phyloP scores from a whole-genome alignment of 306 rosid species.

The Hippophae tibetana region DNA sequence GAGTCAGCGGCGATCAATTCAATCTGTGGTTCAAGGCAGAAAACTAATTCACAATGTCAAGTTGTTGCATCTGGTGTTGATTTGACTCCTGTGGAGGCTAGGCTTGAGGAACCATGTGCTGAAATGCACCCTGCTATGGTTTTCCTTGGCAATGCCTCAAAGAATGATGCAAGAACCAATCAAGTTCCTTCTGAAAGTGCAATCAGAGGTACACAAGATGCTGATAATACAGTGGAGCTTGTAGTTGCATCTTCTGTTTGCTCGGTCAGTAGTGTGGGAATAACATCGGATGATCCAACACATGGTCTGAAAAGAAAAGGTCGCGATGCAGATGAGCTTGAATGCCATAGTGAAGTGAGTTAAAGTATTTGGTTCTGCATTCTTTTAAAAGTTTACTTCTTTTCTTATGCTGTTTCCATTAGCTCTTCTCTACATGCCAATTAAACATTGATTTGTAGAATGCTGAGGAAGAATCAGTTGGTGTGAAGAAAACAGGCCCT shows the following conservation, averaged over 20 bases:
- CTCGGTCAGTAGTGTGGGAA: slow-evolving; percentile 55
- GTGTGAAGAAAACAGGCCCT: slow-evolving; percentile 32
- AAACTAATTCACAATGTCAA: slow-evolving; percentile 27
- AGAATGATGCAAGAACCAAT: slow-evolving; percentile 32
- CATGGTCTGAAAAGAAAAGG: slow-evolving; percentile 42
- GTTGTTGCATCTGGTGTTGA: slow-evolving; percentile 36
- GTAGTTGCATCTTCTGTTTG: slow-evolving; percentile 64
- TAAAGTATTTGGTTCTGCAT: slow-evolving; percentile 15
- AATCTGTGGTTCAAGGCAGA: slow-evolving; percentile 29
- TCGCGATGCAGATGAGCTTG: slow-evolving; percentile 66
- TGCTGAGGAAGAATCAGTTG: slow-evolving; percentile 59
- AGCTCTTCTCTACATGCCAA: slow-evolving; percentile 16
- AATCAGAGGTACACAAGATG: slow-evolving; percentile 25
- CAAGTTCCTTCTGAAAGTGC: slow-evolving; percentile 37
- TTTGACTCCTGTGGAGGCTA: slow-evolving; percentile 29
- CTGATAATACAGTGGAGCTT: slow-evolving; percentile 37
- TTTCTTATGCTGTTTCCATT: slow-evolving; percentile 8
- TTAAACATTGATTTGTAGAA: slow-evolving; percentile 43
- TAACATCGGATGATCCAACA: slow-evolving; percentile 36
- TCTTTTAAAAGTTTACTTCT: slow-evolving; percentile 9
- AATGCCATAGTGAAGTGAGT: slow-evolving; percentile 82
- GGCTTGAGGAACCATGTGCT: slow-evolving; percentile 43
- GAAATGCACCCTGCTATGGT: slow-evolving; percentile 34
- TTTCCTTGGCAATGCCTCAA: slow-evolving; percentile 35
- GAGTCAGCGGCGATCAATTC: slow-evolving; percentile 33